phyloP scores from a whole-genome alignment of 129 eudicot species.

The Calendula officinalis region DNA sequence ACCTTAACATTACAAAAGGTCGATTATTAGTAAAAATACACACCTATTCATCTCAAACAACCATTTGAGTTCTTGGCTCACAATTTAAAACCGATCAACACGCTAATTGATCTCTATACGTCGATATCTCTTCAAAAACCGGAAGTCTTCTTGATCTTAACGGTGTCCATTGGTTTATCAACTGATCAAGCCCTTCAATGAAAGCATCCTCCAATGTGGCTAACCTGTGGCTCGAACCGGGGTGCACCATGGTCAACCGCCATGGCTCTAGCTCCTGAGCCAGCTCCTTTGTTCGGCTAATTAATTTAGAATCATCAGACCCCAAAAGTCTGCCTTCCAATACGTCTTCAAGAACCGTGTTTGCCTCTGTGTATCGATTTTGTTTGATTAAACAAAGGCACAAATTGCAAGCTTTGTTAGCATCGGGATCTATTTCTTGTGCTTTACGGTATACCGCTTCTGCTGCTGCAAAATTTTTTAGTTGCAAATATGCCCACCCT shows the following conservation, averaged over 20 bases:
- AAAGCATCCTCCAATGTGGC: slow-evolving; percentile 56
- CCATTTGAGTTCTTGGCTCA: slow-evolving; percentile 29
- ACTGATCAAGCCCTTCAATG: slow-evolving; percentile 60
- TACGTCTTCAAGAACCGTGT: slow-evolving; percentile 41
- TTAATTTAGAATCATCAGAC: slow-evolving; percentile 57
- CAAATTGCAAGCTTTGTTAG: slow-evolving; percentile 76
- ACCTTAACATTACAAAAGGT: slow-evolving; percentile 9
- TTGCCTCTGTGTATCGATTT: slow-evolving; percentile 45
- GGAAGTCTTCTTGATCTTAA: slow-evolving; percentile 66
- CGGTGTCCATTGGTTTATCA: slow-evolving; percentile 59
- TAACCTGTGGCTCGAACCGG: slow-evolving; percentile 20
- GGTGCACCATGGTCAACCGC: slow-evolving; percentile 22
- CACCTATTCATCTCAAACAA: slow-evolving; percentile 21
- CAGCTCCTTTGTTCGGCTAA: slow-evolving; percentile 51
- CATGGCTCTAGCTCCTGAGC: slow-evolving; percentile 60
- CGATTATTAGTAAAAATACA: slow-evolving; percentile 16
- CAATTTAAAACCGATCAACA: slow-evolving; percentile 42
- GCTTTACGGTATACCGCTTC: slow-evolving; percentile 73
- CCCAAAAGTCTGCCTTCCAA: slow-evolving; percentile 50
- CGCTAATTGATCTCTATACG: slow-evolving; percentile 73
- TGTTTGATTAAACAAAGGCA: slow-evolving; percentile 67
- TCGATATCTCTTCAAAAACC: slow-evolving; percentile 67
- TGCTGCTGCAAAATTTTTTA: slow-evolving; percentile 56
- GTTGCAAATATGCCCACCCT: slow-evolving; percentile 91
- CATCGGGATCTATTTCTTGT: slow-evolving; percentile 72